Evolutionary conservation across 768 basidiomycete genomes (phyloP).

Genomic region (Suillus fuscotomentosus): DNA sequence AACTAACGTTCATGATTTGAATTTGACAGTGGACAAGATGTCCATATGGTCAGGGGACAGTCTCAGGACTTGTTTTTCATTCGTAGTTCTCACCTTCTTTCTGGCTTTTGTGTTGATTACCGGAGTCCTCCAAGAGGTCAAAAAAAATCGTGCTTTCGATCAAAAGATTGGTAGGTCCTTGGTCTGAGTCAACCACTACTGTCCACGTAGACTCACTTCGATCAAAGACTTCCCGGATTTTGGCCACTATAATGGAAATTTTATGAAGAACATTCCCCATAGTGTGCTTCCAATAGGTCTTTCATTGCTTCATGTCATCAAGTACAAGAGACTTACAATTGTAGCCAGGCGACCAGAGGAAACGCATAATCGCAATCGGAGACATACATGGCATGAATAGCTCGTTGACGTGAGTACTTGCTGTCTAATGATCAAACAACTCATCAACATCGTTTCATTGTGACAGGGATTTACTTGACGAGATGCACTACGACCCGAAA

Average conservation of each 20-base stretch:
- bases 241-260: constrained; percentile 38
- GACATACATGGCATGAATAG: constrained; percentile 86
- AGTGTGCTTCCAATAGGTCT: constrained; percentile 57
- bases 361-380: constrained; percentile 75
- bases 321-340: not conserved
- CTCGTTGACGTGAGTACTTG: constrained; percentile 56
- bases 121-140: constrained; percentile 25
- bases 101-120: constrained; percentile 42
- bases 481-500: constrained; percentile 56
- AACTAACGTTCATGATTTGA: not conserved
- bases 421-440: not conserved
- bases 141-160: not conserved
- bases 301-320: not conserved
- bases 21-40: not conserved
- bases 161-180: constrained; percentile 15
- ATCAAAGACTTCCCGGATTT: constrained; percentile 53
- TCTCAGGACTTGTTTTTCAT: constrained; percentile 23
- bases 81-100: constrained; percentile 38
- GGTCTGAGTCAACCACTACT: not conserved
- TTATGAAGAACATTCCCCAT: constrained; percentile 39
- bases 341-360: constrained; percentile 43
- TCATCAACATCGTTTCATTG: not conserved
- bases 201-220: not conserved
- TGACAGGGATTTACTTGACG: constrained; percentile 57
- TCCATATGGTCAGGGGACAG: not conserved